Conservation (phyloP, 148 eudicot genomes). For the Camellia lanceoleosa region DNA sequence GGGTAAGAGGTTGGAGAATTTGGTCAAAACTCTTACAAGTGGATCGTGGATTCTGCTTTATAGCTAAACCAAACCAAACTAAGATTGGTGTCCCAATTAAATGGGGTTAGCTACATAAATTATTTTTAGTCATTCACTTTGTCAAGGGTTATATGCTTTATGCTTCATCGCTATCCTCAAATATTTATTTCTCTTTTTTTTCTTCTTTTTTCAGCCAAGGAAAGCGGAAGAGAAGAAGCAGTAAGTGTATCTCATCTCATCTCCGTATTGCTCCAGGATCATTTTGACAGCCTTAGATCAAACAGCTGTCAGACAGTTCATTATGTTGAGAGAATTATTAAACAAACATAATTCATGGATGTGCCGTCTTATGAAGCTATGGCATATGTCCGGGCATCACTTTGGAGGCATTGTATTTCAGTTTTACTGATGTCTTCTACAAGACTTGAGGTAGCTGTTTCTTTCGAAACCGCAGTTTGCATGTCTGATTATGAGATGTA, state of each 20-base stretch:
- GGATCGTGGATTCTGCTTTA: background rate
- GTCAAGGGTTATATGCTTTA: background rate
- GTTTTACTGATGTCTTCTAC: background rate
- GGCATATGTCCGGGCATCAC: background rate
- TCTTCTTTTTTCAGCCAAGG: conserved; percentile 45
- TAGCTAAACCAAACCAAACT: too few species aligned
- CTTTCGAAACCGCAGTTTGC: background rate
- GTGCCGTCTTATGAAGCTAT: background rate
- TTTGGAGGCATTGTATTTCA: background rate
- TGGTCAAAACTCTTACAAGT: background rate
- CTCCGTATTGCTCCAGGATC: background rate
- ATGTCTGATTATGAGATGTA: background rate
- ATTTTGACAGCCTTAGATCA: background rate
- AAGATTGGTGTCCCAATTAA: too few species aligned
- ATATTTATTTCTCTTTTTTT: background rate
- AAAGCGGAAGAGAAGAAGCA: conserved; percentile 74
- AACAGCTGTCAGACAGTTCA: background rate
- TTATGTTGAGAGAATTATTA: background rate
- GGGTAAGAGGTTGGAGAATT: background rate
- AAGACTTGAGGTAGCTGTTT: background rate
- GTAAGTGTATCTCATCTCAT: conserved; percentile 19
- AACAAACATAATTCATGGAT: background rate
- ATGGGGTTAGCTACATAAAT: too few species aligned
- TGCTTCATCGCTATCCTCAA: background rate
- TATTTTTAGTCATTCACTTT: too few species aligned